Conservation (phyloP, 1,284 basidiomycete species). For the Coniferiporia weirii region DNA sequence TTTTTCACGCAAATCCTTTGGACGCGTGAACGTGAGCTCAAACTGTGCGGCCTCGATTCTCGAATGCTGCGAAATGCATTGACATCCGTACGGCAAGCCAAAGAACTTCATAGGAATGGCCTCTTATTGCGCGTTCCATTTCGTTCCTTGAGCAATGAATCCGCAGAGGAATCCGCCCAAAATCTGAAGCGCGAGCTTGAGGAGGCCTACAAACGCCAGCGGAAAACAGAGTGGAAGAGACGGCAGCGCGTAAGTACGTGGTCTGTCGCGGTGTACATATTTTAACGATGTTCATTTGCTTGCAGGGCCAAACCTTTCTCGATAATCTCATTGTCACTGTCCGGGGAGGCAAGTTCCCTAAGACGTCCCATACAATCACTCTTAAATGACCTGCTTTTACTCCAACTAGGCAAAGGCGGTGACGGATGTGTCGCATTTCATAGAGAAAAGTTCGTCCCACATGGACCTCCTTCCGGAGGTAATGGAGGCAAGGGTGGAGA, state of each 20-base stretch:
- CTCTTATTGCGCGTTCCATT: not conserved
- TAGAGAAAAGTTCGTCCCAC: conserved; percentile 70
- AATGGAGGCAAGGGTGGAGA: conserved; percentile 86
- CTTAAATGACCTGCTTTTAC: conserved; percentile 20
- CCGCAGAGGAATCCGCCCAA: not conserved
- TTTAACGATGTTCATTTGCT: conserved; percentile 5
- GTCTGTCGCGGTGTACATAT: not conserved
- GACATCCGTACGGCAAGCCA: not conserved
- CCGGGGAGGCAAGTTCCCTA: conserved; percentile 56
- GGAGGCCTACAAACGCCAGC: conserved; percentile 11
- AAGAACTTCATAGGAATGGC: not conserved
- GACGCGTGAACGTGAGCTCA: no score
- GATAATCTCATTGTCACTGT: conserved; percentile 77
- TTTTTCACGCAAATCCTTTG: no score
- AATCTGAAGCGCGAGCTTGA: conserved; percentile 1
- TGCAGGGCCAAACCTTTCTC: conserved; percentile 72
- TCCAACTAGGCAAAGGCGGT: conserved; percentile 65
- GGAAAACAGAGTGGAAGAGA: conserved; percentile 72
- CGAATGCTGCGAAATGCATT: conserved; percentile 16
- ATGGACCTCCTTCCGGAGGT: conserved; percentile 86
- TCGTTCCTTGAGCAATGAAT: not conserved
- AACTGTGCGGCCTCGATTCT: not conserved
- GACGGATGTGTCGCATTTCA: conserved; percentile 82
- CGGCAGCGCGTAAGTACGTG: conserved; percentile 54
- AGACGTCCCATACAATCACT: conserved; percentile 17